Conservation (phyloP, 345 rosid genomes). For the Citrus cavaleriei region DNA sequence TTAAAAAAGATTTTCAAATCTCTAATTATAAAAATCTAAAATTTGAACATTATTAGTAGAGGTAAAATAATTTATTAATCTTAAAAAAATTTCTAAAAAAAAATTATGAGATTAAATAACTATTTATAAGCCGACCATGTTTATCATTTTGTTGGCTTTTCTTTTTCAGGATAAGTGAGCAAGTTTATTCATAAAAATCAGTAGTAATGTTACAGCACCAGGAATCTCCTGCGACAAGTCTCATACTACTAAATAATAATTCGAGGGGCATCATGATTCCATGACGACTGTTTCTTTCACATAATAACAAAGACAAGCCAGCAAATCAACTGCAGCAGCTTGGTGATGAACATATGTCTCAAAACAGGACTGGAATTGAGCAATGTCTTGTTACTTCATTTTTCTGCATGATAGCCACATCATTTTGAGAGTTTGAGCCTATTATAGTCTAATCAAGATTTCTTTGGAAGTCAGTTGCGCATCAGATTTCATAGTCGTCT, state of each 20-base stretch:
- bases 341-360: neutral
- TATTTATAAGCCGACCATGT: neutral
- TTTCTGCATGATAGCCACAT: neutral
- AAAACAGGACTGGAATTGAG: neutral
- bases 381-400: neutral
- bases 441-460: neutral
- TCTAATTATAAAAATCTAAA: too few species aligned
- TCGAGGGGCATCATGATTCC: neutral
- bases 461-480: neutral
- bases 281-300: too few species aligned
- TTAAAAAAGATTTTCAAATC: too few species aligned
- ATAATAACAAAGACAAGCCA: too few species aligned
- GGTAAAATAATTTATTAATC: too few species aligned
- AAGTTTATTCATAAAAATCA: neutral
- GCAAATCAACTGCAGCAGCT: neutral
- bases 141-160: neutral
- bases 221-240: neutral
- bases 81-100: too few species aligned
- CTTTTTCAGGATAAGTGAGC: neutral
- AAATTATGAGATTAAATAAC: too few species aligned
- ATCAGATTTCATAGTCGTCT: neutral
- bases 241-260: neutral
- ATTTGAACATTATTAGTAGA: too few species aligned
- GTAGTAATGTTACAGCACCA: neutral
- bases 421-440: neutral